phyloP scores from a whole-genome alignment of 306 rosid genomes.

The Quercus bicolor region DNA sequence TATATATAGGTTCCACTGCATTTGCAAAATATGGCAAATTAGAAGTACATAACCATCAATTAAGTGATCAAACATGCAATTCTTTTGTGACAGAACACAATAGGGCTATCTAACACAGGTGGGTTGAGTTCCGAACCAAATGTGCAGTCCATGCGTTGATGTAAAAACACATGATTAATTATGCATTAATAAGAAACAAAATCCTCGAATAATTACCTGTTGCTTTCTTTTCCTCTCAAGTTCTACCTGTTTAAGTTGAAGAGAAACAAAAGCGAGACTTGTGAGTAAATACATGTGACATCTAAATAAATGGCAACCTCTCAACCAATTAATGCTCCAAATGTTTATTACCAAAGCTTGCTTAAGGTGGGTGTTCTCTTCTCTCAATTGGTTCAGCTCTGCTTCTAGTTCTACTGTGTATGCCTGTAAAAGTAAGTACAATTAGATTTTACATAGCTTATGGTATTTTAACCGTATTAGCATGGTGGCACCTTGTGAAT shows the following conservation, averaged over 20 bases:
- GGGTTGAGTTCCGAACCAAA: background rate
- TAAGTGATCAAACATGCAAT: background rate
- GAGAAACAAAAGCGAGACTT: constrained; percentile 4
- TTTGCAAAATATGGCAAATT: background rate
- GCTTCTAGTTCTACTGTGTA: constrained; percentile 91
- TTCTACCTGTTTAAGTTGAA: constrained; percentile 46
- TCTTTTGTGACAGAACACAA: background rate
- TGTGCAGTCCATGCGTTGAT: background rate
- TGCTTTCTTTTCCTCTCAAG: constrained; percentile 64
- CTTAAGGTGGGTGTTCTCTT: constrained; percentile 68
- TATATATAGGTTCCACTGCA: background rate
- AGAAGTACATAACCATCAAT: background rate
- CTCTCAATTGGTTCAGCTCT: constrained; percentile 69
- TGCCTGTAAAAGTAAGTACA: constrained; percentile 42
- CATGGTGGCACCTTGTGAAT: background rate
- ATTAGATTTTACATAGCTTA: background rate
- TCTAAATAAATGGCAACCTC: background rate
- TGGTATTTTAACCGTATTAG: too few species aligned
- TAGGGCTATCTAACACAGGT: background rate
- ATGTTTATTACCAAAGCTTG: constrained; percentile 63
- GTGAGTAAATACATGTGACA: background rate
- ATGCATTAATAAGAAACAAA: background rate
- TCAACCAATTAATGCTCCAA: background rate
- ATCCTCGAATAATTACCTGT: constrained; percentile 44
- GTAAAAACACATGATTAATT: background rate